Base-by-base conservation (phyloP, 192 early-diverging fungal species). In the Rhizoclosmatium globosum region DNA sequence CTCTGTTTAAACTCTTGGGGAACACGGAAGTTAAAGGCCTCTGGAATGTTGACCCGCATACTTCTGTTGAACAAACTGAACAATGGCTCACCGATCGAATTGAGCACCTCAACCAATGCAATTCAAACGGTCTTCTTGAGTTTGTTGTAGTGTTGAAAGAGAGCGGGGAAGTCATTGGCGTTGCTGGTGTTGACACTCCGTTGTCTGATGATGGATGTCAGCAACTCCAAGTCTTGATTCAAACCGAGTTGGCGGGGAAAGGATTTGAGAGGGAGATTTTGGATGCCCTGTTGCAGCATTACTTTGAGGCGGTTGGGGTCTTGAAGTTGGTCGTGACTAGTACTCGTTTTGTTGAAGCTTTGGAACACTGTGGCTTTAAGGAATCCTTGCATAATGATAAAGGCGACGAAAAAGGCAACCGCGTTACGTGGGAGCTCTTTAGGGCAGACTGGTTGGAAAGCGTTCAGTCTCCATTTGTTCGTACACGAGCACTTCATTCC, bases 111-210 rank as follows among this genome's bases (percentile, higher is more conserved):
- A n/a, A n/a, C n/a, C n/a, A n/a, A n/a, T n/a, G n/a, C n/a, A n/a
- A n/a, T n/a, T n/a, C n/a, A n/a, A n/a, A n/a, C n/a, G n/a, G n/a
- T n/a, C n/a, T n/a, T n/a, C n/a, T n/a, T n/a, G n/a, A n/a, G n/a
- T n/a, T n/a, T n/a, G n/a, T n/a, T n/a, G n/a, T n/a, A n/a, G n/a
- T n/a, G n/a, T n/a, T n/a, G n/a, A n/a, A n/a, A n/a, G n/a, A n/a
- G n/a, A n/a, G n/a, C n/a, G n/a, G n/a, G n/a, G n/a, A n/a, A n/a
- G n/a, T 57, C 9, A 57, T 57, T 57, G 56, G 56, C 9, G 11
- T 57, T 57, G 56, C 56, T n/a, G 56, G 56, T n/a, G n/a, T 57
- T 57, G 56, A 57, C 56, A n/a, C 11, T 57, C 11, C 56, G 56
- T 9, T 57, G 56, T 9, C 9, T 57, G 56, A 9, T 57, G 56